Base-by-base conservation (phyloP, 2,329 filamentous ascomycete species). In the Sporothrix pseudoabietina region DNA sequence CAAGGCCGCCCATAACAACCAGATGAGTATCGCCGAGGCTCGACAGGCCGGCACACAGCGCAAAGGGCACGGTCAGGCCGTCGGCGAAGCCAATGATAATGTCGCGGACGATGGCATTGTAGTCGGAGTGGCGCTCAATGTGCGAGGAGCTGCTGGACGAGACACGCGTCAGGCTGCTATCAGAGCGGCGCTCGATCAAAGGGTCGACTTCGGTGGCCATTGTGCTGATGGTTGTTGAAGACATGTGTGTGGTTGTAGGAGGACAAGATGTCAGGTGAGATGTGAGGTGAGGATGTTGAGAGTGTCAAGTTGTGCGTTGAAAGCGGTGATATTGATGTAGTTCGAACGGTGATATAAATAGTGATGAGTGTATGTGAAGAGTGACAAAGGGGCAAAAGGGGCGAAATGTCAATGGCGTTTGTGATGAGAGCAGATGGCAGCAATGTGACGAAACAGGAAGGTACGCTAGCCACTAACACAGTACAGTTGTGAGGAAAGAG, bases 1-100 rank as follows among this genome's bases (percentile, higher is more conserved):
- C 92, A 41, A 93, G 83, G 7, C 92, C 92, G 70, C 90, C 92
- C 76, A 91, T 88, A 74, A 95, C 88, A 76, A 92, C 90, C 4
- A 91, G 86, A 68, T 85, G 87, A 44, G 89, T 89, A 79, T 88
- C 85, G n/a, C 89, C 89, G 63, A 92, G 83, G 69, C 86, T 86
- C 1, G 88, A 90, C 1, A 94, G 84, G 16, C 92, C 92, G 0
- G 92, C 92, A 0, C 91, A 94, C 52, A 94, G 84, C 19, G 92
- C 92, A 77, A 94, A 94, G 0, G 92, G 92, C 0, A 94, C 92
- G 0, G 92, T 94, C 77, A 94, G 85, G 19, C 92, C 92, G 78
- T 94, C 92, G 0, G 92, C 90, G 77, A 94, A 89, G 71, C 92
- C 92, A 77, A 94, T 90, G 74, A 92, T 93, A 75, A 90, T 85